Base-by-base conservation (phyloP, 2,329 filamentous ascomycete genomes). In the Alternaria infectoria region DNA sequence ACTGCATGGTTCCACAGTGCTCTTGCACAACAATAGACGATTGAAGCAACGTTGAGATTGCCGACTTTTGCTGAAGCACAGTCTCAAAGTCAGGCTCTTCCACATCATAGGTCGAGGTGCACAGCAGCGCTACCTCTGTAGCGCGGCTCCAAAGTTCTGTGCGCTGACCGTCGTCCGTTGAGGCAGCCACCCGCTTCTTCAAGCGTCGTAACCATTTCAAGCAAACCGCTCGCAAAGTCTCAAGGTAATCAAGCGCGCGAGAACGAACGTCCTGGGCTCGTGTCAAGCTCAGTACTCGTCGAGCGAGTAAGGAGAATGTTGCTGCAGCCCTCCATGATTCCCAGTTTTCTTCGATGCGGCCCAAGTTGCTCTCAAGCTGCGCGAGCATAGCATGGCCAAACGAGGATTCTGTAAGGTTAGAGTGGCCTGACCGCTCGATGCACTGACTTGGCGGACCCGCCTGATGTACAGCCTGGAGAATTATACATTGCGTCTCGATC, bases 391-490 rank as follows among this genome's bases (percentile, higher is more conserved):
- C 57, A 21, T 26, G 3, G 21, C 68, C 71, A 63, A 86, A 84
- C 0, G 19, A 7, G 3, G 71, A 45, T 11, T 83, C 76, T 1
- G 61, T 47, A 1, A 85, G 66, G 32, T 80, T 69, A 2, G 43
- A 13, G 65, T 87, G 85, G 0, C 69, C 65, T 9, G 72, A 66
- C 17, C 85, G 73, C 11, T 70, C 60, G 6, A 73, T 57, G 4
- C 19, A 25, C 1, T 43, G 61, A 0, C 67, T 43, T 10, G 61
- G 47, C 3, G 81, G 79, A 0, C 88, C 85, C 3, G 80, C 80
- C 73, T 88, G 84, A 64, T 82, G 80, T 10, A 82, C 78, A 0
- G 81, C 77, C 64, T 90, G 88, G 3, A 82, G 69, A 1, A 89
- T 55, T 0, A 89, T 69, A 2, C 83, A 65, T 6, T 76, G 76